Evolutionary conservation across 257 asterid species (phyloP), one percentile per base, ranked within the genome.

Genomic region (Solanum medicagineum): DNA sequence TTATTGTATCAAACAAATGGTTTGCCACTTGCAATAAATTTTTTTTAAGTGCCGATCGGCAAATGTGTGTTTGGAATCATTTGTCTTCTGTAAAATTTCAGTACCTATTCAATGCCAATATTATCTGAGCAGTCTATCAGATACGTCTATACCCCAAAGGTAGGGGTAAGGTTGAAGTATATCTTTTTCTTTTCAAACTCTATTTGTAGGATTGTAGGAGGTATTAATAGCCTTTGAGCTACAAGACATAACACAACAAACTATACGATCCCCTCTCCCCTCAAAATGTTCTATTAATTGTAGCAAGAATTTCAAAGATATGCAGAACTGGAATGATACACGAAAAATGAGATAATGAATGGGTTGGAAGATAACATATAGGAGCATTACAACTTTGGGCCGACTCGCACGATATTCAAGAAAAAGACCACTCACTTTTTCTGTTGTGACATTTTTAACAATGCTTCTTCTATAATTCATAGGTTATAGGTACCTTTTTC

Each of bases 401-500:
- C 40, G 1, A 36, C 40, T 0, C 40, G 5, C 40, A 4, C 40
- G 40, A 36, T 36, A 2, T 36, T 36, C 40, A 36, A 36, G 5
- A 36, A 36, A 36, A 36, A 36, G 5, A 36, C 4, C 3, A 3
- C 40, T 36, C 40, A 29, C 29, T 29, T 29, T 29, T 29, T 36
- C 5, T 36, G 5, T 3, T 36, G 40, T 36, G 40, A 4, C 5
- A 4, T 36, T 36, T 36, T 36, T 3, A 36, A 87, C 15, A 90
- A 88, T 44, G 97, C 95, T 51, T 90, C 94, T 86, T 87, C 96
- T 53, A 91, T 94, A 87, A 94, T 93, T 81, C 94, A 88, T 89
- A 92, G 98, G 87, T 87, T 95, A 89, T 94, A 91, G 96, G 98
- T 94, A 83, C 57, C 71, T 71, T 8, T 29, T 53, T 22, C 54